Conservation (phyloP, 441 rosid genomes). For the Brassica balearica region DNA sequence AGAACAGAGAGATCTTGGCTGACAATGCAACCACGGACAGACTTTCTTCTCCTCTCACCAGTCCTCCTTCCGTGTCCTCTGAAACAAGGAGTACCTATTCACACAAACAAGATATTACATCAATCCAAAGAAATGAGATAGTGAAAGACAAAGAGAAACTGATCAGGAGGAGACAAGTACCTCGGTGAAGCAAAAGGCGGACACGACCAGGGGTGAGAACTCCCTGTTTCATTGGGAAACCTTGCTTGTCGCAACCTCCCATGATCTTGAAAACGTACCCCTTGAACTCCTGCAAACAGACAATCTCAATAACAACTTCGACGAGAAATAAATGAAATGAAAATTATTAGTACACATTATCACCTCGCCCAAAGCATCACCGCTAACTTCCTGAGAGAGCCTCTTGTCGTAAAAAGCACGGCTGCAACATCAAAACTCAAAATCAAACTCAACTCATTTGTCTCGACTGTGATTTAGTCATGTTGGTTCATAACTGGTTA, state of each 20-base stretch:
- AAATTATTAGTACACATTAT: background rate
- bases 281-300: conserved; percentile 52
- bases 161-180: conserved; percentile 21
- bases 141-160: background rate
- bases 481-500: too few species aligned
- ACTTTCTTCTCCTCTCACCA: conserved; percentile 68
- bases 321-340: background rate
- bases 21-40: conserved; percentile 77
- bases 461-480: too few species aligned
- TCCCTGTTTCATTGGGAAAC: conserved; percentile 75
- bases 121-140: background rate
- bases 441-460: background rate
- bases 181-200: conserved; percentile 56
- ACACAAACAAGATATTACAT: background rate
- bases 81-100: conserved; percentile 51
- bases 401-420: conserved; percentile 71
- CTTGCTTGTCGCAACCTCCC: conserved; percentile 76
- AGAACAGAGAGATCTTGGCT: conserved; percentile 67
- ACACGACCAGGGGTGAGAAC: conserved; percentile 64
- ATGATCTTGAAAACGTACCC: conserved; percentile 65
- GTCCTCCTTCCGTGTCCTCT: conserved; percentile 8
- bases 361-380: conserved; percentile 67
- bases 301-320: too few species aligned
- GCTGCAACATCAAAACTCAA: conserved; percentile 26
- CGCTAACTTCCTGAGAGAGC: conserved; percentile 63